phyloP scores from a whole-genome alignment of 768 basidiomycete genomes.

The Lentinula boryana region DNA sequence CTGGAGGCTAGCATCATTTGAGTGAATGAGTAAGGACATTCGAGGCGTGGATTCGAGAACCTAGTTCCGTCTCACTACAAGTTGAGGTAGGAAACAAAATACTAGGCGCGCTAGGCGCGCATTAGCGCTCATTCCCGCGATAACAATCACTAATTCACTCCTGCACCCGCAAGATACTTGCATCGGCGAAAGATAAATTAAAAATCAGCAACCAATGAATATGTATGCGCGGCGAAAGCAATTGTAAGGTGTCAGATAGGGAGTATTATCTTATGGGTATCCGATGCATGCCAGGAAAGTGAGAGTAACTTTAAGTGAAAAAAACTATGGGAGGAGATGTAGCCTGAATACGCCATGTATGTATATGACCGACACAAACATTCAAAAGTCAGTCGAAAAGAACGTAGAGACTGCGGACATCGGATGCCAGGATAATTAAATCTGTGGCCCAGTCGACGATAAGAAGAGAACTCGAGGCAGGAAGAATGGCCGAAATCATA shows the following conservation, averaged over 20 bases:
- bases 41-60: no score
- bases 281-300: neutral
- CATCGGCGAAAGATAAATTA: neutral
- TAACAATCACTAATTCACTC: no score
- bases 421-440: neutral
- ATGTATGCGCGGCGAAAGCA: neutral
- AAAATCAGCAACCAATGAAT: neutral
- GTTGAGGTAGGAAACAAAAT: no score
- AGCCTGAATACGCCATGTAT: neutral
- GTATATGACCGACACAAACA: neutral
- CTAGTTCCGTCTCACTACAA: no score
- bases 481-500: conserved; percentile 27
- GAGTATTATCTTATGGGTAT: neutral
- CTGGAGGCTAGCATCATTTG: no score
- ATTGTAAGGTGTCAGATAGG: neutral
- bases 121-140: no score
- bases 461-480: conserved; percentile 7
- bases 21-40: no score
- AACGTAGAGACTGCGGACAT: neutral
- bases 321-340: neutral
- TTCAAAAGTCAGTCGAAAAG: neutral
- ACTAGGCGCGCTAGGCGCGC: no score
- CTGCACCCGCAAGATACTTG: no score
- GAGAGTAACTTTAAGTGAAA: neutral
- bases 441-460: neutral